Conservation (phyloP, 1,139 yeast genomes). For the Lodderomyces beijingensis region DNA sequence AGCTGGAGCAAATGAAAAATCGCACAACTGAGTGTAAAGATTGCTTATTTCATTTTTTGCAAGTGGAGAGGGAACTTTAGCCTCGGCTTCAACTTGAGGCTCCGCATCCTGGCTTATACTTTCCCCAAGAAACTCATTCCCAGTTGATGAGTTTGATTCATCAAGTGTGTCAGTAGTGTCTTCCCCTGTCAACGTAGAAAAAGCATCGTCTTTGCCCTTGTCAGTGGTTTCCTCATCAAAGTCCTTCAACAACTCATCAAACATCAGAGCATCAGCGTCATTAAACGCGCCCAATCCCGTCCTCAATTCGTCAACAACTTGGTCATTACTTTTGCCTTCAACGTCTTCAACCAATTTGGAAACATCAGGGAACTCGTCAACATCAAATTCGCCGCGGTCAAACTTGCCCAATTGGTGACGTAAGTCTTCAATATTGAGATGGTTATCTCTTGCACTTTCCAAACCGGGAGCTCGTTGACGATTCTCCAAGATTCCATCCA, state of each 20-base stretch:
- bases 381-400: constrained; percentile 17
- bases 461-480: constrained; percentile 5
- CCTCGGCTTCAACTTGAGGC: not conserved
- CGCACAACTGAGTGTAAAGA: constrained; percentile 15
- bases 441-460: constrained; percentile 3
- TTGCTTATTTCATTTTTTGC: constrained; percentile 10
- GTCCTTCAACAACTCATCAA: constrained; percentile 2
- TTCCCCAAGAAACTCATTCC: not conserved
- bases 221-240: too few relatives aligned
- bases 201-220: too few relatives aligned
- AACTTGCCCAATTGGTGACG: constrained; percentile 20
- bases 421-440: constrained; percentile 3
- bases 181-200: too few relatives aligned
- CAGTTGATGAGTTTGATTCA: not conserved
- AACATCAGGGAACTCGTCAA: constrained; percentile 13
- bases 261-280: not conserved
- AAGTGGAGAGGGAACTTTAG: not conserved
- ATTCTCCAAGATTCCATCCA: constrained; percentile 5
- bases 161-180: constrained; percentile 1
- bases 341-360: constrained; percentile 9
- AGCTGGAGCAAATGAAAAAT: constrained; percentile 11
- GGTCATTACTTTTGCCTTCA: constrained; percentile 5
- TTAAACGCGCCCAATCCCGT: constrained; percentile 5
- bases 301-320: constrained; percentile 8
- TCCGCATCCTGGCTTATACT: not conserved